A percentile compares a stretch with the other conserved stretches of the same genome.
Evolutionary conservation across 2,329 filamentous ascomycete genomes (phyloP).

Genomic region (Aureobasidium sp.): DNA sequence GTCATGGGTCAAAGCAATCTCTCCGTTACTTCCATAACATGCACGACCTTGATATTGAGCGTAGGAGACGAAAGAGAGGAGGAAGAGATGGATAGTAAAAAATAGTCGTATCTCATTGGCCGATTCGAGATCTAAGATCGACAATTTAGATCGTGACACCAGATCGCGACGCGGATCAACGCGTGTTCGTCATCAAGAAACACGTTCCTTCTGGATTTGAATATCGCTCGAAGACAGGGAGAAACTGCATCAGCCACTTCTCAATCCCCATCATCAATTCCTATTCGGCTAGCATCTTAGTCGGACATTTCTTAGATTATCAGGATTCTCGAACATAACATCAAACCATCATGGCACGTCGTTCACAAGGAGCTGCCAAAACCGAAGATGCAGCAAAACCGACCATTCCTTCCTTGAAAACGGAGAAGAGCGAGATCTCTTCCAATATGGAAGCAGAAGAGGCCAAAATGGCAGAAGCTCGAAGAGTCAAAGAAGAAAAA

Average conservation of each 20-base stretch:
- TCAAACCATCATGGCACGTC: background rate
- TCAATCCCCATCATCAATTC: background rate
- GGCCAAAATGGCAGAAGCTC: conserved; percentile 33
- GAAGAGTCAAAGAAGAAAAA: conserved; percentile 37
- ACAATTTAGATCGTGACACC: background rate
- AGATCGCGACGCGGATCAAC: background rate
- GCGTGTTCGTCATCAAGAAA: background rate
- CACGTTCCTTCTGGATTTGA: background rate
- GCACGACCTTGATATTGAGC: background rate
- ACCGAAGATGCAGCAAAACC: conserved; percentile 22
- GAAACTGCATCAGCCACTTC: background rate
- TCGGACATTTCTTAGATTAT: background rate
- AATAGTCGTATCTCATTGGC: background rate
- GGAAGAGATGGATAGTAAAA: background rate
- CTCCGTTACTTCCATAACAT: background rate
- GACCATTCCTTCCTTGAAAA: conserved; percentile 24
- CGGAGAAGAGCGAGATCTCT: conserved; percentile 24
- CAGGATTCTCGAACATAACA: background rate
- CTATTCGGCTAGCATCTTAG: background rate
- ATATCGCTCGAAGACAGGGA: background rate
- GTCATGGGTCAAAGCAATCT: background rate
- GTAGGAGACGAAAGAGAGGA: background rate
- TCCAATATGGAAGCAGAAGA: conserved; percentile 38
- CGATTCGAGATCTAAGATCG: background rate
- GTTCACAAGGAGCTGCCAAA: conserved; percentile 2